phyloP scores from a whole-genome alignment of 1,139 yeast species.

The Waltiozyma sp. region DNA sequence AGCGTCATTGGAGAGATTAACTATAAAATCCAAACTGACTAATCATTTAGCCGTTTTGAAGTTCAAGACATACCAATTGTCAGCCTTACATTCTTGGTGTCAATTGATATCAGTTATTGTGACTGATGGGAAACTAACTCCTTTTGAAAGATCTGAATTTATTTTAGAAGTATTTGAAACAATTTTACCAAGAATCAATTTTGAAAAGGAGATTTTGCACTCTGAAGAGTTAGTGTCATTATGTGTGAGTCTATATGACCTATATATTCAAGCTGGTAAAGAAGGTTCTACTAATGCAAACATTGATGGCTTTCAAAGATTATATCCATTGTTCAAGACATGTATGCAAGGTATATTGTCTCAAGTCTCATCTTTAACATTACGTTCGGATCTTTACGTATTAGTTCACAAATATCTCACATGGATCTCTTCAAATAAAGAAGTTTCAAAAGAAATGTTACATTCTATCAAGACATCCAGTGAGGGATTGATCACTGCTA shows the following conservation, averaged over 20 bases:
- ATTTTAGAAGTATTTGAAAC: constrained; percentile 68
- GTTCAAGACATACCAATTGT: constrained; percentile 43
- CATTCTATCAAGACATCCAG: constrained; percentile 48
- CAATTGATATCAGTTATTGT: constrained; percentile 66
- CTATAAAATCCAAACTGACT: constrained; percentile 27
- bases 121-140: constrained; percentile 39
- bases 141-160: constrained; percentile 41
- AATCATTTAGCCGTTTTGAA: constrained; percentile 34
- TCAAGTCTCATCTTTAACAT: constrained; percentile 52
- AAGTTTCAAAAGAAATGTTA: constrained; percentile 34
- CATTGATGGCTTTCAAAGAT: constrained; percentile 33
- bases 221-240: constrained; percentile 72
- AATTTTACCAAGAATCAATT: constrained; percentile 62
- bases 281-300: constrained; percentile 28
- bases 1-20: constrained; percentile 10
- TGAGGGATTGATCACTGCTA: constrained; percentile 47
- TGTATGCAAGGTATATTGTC: constrained; percentile 64
- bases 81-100: constrained; percentile 72
- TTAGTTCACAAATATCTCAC: constrained; percentile 56
- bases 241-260: constrained; percentile 58
- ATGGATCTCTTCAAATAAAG: constrained; percentile 33
- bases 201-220: constrained; percentile 53
- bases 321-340: constrained; percentile 61
- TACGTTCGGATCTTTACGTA: constrained; percentile 73
- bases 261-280: constrained; percentile 39